phyloP scores from a whole-genome alignment of 2,329 filamentous ascomycete species.

The Sclerotinia spermophila region DNA sequence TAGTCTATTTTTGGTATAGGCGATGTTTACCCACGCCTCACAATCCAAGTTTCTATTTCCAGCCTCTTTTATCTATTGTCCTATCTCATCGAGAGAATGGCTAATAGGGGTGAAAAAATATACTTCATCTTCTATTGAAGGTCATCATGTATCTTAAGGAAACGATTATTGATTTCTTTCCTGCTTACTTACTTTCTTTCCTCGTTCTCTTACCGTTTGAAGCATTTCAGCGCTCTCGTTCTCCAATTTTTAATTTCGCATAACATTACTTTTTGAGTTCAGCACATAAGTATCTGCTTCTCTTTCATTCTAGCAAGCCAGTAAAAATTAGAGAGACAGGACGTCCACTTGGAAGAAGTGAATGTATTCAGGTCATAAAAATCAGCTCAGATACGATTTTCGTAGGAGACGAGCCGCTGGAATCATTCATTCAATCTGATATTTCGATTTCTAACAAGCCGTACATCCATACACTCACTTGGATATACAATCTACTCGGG shows the following conservation, averaged over 20 bases:
- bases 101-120: conserved; percentile 13
- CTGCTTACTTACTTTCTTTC: conserved; percentile 13
- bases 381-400: neutral
- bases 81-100: conserved; percentile 6
- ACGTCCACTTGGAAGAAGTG: neutral
- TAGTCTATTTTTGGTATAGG: conserved; percentile 14
- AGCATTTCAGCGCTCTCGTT: conserved; percentile 6
- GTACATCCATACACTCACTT: conserved; percentile 9
- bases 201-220: conserved; percentile 10
- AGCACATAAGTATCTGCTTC: conserved; percentile 21
- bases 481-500: neutral
- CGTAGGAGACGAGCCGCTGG: neutral
- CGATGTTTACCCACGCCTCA: conserved; percentile 14
- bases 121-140: conserved; percentile 9
- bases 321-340: neutral
- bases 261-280: conserved; percentile 4
- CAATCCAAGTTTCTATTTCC: conserved; percentile 11
- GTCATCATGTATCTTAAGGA: conserved; percentile 17
- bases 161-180: conserved; percentile 11
- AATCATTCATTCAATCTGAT: conserved; percentile 8
- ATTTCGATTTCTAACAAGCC: neutral
- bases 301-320: neutral
- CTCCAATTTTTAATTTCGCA: neutral
- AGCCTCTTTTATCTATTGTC: conserved; percentile 11
- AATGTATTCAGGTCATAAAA: neutral